Evolutionary conservation across 1,284 basidiomycete genomes (phyloP).

Genomic region (Xerocomus amazonicus): DNA sequence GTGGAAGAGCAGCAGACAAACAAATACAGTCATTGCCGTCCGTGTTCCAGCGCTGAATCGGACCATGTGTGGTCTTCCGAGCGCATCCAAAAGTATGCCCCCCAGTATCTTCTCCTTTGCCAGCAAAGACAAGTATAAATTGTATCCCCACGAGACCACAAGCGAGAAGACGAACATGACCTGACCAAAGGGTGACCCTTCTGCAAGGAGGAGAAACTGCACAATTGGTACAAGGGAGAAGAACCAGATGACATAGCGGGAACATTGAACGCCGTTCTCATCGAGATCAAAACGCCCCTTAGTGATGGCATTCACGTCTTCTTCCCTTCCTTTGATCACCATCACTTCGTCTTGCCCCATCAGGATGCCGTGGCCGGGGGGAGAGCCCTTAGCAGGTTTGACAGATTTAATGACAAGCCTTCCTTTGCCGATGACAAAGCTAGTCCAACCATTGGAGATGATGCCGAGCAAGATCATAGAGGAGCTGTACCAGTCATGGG

Average conservation of each 20-base stretch:
- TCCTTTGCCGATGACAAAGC: conserved; percentile 20
- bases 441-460: conserved; percentile 25
- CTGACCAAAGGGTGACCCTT: conserved; percentile 28
- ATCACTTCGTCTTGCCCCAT: conserved; percentile 11
- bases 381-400: conserved; percentile 10
- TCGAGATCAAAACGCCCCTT: conserved; percentile 24
- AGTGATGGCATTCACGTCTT: conserved; percentile 29
- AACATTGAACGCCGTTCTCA: neutral
- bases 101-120: conserved; percentile 27
- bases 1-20: conserved; percentile 20
- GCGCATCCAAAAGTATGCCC: conserved; percentile 10
- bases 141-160: conserved; percentile 25
- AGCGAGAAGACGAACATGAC: conserved; percentile 29
- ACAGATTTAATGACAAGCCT: conserved; percentile 11
- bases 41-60: conserved; percentile 9
- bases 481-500: too few species aligned
- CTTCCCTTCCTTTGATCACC: conserved; percentile 27
- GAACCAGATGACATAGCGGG: conserved; percentile 18
- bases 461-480: conserved; percentile 23
- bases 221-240: conserved; percentile 23
- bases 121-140: conserved; percentile 22
- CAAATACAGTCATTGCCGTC: conserved; percentile 19
- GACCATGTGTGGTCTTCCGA: conserved; percentile 12
- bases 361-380: conserved; percentile 24
- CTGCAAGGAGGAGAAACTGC: conserved; percentile 28